A percentile compares a stretch with the other conserved stretches of the same genome.
phyloP scores from a whole-genome alignment of 257 asterid genomes.

The Capsicum baccatum region DNA sequence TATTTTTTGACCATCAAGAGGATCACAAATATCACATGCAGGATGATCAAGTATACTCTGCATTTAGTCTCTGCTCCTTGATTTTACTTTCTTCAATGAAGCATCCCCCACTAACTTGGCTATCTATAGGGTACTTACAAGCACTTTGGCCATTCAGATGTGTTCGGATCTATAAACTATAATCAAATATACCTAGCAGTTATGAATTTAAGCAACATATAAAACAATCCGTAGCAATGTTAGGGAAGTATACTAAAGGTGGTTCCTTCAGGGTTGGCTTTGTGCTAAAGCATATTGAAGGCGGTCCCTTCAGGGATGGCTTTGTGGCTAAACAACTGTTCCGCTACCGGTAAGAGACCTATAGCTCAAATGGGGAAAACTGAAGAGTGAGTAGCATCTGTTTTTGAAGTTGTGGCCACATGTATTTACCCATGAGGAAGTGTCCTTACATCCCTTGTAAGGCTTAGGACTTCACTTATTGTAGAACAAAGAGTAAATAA shows the following conservation, averaged over 20 bases:
- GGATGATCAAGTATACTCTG: neutral
- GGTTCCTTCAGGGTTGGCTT: neutral
- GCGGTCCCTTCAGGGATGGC: neutral
- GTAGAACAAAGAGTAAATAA: neutral
- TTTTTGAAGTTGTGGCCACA: neutral
- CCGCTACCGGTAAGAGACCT: slow-evolving; percentile 5
- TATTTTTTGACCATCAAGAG: neutral
- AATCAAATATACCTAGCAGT: slow-evolving; percentile 12
- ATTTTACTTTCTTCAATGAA: slow-evolving; percentile 17
- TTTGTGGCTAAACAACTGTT: slow-evolving; percentile 17
- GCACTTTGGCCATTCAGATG: neutral
- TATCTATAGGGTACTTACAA: slow-evolving; percentile 5
- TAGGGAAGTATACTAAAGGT: neutral
- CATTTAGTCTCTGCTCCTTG: slow-evolving; percentile 4
- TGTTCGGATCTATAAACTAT: neutral
- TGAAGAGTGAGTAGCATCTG: slow-evolving; percentile 6
- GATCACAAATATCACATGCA: slow-evolving; percentile 20
- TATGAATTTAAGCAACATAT: neutral
- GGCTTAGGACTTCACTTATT: neutral
- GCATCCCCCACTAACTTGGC: slow-evolving; percentile 8
- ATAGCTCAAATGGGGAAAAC: slow-evolving; percentile 16
- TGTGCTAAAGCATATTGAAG: slow-evolving; percentile 15
- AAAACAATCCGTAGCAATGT: neutral
- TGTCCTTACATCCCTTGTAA: neutral
- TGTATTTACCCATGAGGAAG: neutral